Conservation (phyloP, 805 yeast species). For the Teunomyces stri region DNA sequence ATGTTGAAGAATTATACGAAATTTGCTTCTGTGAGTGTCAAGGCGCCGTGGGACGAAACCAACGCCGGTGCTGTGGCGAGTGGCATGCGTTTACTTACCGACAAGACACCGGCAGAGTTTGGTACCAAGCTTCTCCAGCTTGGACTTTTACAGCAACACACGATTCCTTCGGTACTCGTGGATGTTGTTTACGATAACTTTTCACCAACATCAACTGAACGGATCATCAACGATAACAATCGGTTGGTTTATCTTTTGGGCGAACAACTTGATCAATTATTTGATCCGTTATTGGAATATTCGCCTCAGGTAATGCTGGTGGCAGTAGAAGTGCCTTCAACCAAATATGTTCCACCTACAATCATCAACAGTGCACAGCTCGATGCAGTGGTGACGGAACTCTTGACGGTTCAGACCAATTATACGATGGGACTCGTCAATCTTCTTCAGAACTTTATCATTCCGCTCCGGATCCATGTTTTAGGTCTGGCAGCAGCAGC, state of each 20-base stretch:
- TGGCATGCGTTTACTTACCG: conserved; percentile 52
- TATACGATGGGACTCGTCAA: conserved; percentile 70
- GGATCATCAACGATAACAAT: conserved; percentile 64
- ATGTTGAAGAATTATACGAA: conserved; percentile 64
- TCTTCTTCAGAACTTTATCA: conserved; percentile 72
- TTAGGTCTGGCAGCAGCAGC: conserved; percentile 51
- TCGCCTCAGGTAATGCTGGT: conserved; percentile 85
- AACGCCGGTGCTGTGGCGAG: conserved; percentile 80
- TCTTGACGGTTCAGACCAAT: conserved; percentile 68
- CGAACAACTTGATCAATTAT: conserved; percentile 80
- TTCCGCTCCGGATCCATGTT: conserved; percentile 73
- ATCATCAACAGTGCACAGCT: conserved; percentile 19
- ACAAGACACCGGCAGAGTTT: conserved; percentile 51
- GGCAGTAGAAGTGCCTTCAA: conserved; percentile 60
- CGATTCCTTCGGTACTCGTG: conserved; percentile 52
- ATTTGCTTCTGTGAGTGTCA: conserved; percentile 19
- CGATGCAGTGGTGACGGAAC: conserved; percentile 59
- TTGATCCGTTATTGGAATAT: conserved; percentile 87
- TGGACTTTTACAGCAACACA: conserved; percentile 55
- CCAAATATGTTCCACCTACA: conserved; percentile 8
- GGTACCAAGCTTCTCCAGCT: conserved; percentile 55
- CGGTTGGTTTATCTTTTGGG: conserved; percentile 75
- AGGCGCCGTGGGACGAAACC: conserved; percentile 62
- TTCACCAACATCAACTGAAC: conserved; percentile 25
- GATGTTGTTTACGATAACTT: conserved; percentile 73